These are phyloP conservation scores for Cinchona pubescens DNA, from an alignment of 257 asterid genomes.

Conservation along the genomic window DNA sequence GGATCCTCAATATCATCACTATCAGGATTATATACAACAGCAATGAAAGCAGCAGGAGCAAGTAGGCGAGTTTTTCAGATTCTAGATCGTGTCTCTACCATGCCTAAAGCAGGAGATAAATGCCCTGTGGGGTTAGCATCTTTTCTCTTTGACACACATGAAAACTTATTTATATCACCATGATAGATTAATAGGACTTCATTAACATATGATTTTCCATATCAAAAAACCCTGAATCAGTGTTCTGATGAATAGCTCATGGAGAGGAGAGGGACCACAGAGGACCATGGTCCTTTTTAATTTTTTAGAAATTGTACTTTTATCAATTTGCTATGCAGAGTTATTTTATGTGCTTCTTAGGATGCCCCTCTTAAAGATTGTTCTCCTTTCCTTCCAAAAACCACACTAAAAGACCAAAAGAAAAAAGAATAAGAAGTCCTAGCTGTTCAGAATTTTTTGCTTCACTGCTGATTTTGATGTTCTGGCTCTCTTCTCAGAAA, in stretches of 20 bases:
- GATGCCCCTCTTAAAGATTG: not conserved
- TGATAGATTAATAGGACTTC: not conserved
- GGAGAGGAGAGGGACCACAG: not conserved
- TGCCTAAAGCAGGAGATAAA: slow-evolving; percentile 66
- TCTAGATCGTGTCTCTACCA: slow-evolving; percentile 64
- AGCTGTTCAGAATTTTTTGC: not conserved
- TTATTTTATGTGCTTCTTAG: not conserved
- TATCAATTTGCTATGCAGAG: not conserved
- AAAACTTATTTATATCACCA: not conserved
- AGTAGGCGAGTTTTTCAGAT: slow-evolving; percentile 87
- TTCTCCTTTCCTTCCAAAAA: not conserved
- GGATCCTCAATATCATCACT: slow-evolving; percentile 70
- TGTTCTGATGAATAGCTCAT: not conserved
- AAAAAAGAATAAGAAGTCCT: not conserved
- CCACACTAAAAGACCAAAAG: not conserved
- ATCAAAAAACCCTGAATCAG: not conserved
- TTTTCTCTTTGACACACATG: not conserved
- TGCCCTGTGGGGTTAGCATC: slow-evolving; percentile 68
- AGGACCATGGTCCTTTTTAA: not conserved
- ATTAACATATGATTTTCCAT: not conserved
- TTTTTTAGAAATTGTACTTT: not conserved
- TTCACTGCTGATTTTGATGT: not conserved
- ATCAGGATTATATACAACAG: slow-evolving; percentile 62
- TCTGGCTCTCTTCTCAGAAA: slow-evolving; percentile 35
- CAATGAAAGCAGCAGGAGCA: slow-evolving; percentile 96